These are phyloP conservation scores for Erysiphe neolycopersici DNA, from an alignment of 2,329 filamentous ascomycete species.

Conservation along the genomic window DNA sequence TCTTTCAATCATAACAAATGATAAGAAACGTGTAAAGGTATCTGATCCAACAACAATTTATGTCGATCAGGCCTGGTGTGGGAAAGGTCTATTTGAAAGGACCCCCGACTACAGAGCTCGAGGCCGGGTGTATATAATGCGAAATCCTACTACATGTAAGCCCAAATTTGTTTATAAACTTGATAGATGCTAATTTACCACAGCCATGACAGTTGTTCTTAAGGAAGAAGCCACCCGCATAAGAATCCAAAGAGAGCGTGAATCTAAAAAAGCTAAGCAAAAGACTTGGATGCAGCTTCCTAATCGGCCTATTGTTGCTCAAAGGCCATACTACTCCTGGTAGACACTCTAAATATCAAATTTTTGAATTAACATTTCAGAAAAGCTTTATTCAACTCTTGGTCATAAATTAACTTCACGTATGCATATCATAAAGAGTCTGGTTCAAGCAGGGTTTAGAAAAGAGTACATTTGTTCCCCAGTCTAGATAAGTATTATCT, in stretches of 20 bases:
- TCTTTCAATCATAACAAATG: constrained; percentile 41
- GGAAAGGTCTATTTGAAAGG: constrained; percentile 34
- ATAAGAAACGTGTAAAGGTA: constrained; percentile 45
- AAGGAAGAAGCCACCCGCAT: constrained; percentile 88
- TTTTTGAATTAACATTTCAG: too few relatives aligned
- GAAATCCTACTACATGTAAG: constrained; percentile 50
- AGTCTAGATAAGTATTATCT: too few relatives aligned
- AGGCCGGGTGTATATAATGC: constrained; percentile 40
- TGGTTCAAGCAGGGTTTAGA: too few relatives aligned
- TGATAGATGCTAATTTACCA: not conserved
- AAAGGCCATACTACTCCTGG: constrained; percentile 83
- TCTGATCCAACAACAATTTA: constrained; percentile 61
- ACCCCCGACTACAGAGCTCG: constrained; percentile 48
- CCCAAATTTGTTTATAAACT: constrained; percentile 9
- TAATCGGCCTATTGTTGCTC: constrained; percentile 56
- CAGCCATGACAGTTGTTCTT: constrained; percentile 52
- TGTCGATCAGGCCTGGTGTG: constrained; percentile 81
- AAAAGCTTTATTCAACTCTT: too few relatives aligned
- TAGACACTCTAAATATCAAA: constrained; percentile 17
- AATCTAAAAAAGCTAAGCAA: constrained; percentile 45
- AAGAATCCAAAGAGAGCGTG: constrained; percentile 49
- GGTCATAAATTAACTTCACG: too few relatives aligned
- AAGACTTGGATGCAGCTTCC: constrained; percentile 75
- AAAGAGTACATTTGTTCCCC: too few relatives aligned
- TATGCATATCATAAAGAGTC: too few relatives aligned